A percentile compares a stretch with the other conserved stretches of the same genome.
Evolutionary conservation across 441 rosid species (phyloP).

Genomic region (Aquilaria agallochum): DNA sequence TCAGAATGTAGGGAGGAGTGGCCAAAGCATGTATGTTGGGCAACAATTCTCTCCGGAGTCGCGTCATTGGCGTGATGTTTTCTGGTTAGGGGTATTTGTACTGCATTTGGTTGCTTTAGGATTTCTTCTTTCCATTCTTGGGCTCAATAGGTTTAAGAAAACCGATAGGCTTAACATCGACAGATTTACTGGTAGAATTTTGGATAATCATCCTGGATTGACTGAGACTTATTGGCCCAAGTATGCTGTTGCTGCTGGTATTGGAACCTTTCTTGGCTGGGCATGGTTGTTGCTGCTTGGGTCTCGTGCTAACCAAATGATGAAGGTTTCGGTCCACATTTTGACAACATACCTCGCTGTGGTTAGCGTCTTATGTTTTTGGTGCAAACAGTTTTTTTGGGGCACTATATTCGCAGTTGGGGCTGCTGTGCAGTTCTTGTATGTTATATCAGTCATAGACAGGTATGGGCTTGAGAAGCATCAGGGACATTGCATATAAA

Average conservation of each 20-base stretch:
- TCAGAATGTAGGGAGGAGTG: constrained; percentile 64
- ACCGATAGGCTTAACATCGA: constrained; percentile 76
- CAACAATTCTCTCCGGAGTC: constrained; percentile 46
- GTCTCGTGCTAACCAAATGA: constrained; percentile 76
- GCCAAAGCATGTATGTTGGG: constrained; percentile 41
- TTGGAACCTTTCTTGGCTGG: constrained; percentile 69
- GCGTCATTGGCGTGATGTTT: constrained; percentile 88
- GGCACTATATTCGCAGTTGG: constrained; percentile 79
- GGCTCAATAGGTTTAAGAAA: constrained; percentile 66
- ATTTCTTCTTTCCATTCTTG: constrained; percentile 55
- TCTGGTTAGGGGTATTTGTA: constrained; percentile 80
- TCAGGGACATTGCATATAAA: neutral
- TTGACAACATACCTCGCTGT: constrained; percentile 91
- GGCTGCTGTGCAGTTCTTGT: constrained; percentile 83
- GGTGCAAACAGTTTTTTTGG: constrained; percentile 82
- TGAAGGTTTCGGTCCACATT: constrained; percentile 89
- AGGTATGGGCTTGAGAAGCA: constrained; percentile 40
- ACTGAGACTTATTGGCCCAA: constrained; percentile 93
- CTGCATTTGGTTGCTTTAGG: constrained; percentile 68
- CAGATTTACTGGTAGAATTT: constrained; percentile 39
- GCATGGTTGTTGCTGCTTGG: constrained; percentile 76
- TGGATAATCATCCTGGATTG: constrained; percentile 37
- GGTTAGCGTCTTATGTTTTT: constrained; percentile 84
- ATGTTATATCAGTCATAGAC: constrained; percentile 88
- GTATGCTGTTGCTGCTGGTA: constrained; percentile 77